phyloP scores from a whole-genome alignment of 2,329 filamentous ascomycete genomes.

The Monilinia vaccinii-corymbosi region DNA sequence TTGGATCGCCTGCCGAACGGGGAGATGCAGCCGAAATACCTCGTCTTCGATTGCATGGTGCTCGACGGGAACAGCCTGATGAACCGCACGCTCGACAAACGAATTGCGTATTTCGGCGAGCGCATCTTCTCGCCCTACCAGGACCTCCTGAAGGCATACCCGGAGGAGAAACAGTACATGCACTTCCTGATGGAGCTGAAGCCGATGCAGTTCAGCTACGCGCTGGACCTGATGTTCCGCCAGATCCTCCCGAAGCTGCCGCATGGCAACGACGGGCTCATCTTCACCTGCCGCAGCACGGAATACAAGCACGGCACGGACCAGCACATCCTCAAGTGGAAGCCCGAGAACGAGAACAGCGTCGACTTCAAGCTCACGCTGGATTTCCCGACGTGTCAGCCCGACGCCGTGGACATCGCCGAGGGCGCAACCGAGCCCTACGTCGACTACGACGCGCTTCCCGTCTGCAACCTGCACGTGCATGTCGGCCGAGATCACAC shows the following conservation, averaged over 20 bases:
- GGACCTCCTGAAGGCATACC: slow-evolving; percentile 53
- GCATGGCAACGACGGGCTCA: slow-evolving; percentile 92
- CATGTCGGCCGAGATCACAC: slow-evolving; percentile 41
- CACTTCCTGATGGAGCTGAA: slow-evolving; percentile 83
- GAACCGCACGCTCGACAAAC: slow-evolving; percentile 75
- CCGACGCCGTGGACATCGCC: slow-evolving; percentile 56
- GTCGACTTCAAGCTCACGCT: slow-evolving; percentile 82
- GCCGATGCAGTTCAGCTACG: slow-evolving; percentile 81
- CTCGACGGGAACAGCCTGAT: slow-evolving; percentile 70
- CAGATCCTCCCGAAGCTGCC: slow-evolving; percentile 73
- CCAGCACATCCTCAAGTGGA: slow-evolving; percentile 94
- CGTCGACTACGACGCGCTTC: slow-evolving; percentile 71
- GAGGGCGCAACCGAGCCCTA: slow-evolving; percentile 56
- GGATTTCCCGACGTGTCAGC: slow-evolving; percentile 63
- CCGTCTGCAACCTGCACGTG: slow-evolving; percentile 63
- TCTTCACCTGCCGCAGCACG: slow-evolving; percentile 90
- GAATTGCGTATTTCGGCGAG: slow-evolving; percentile 77
- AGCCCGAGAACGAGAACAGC: slow-evolving; percentile 89
- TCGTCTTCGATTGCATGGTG: slow-evolving; percentile 89
- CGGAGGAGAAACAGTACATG: slow-evolving; percentile 59
- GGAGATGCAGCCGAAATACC: slow-evolving; percentile 62
- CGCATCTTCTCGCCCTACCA: slow-evolving; percentile 65
- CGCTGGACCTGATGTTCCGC: slow-evolving; percentile 84
- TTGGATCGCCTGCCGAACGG: slow-evolving; percentile 68
- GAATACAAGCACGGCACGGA: slow-evolving; percentile 88